Conservation (phyloP, 2,329 filamentous ascomycete species). For the Fusarium robinianum region DNA sequence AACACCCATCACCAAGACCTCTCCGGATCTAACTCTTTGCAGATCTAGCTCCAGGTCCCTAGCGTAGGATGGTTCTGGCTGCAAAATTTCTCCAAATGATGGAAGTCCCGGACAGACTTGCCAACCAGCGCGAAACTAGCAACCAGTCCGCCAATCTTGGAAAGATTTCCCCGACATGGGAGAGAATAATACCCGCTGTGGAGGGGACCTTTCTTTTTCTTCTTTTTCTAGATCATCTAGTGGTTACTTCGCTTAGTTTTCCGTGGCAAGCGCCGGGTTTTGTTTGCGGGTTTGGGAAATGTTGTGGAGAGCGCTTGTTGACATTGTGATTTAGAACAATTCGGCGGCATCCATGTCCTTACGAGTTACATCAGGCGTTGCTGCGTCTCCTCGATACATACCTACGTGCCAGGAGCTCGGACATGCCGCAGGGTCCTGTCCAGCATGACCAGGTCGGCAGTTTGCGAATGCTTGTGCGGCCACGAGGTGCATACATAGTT, state of each 20-base stretch:
- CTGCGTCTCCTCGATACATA: too few relatives aligned
- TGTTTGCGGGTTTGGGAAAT: conserved; percentile 9
- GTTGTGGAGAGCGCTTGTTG: too few relatives aligned
- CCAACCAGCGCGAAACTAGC: conserved; percentile 10
- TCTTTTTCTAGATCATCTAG: too few relatives aligned
- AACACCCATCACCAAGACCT: conserved; percentile 5
- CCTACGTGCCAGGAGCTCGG: too few relatives aligned
- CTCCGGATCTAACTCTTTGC: conserved; percentile 20
- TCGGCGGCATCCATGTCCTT: background rate
- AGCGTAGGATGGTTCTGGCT: background rate
- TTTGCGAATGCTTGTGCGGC: background rate
- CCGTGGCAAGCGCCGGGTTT: background rate
- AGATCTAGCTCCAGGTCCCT: background rate
- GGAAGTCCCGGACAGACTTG: conserved; percentile 27
- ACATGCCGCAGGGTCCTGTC: too few relatives aligned
- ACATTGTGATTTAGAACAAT: background rate
- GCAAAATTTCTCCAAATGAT: background rate
- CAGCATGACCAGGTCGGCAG: too few relatives aligned
- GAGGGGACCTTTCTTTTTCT: conserved; percentile 3
- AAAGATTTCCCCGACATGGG: conserved; percentile 12
- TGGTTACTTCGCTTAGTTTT: too few relatives aligned
- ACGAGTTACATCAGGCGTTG: too few relatives aligned
- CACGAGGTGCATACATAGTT: too few relatives aligned
- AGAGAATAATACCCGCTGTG: conserved; percentile 7
- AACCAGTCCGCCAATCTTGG: conserved; percentile 4